Base-by-base conservation (phyloP, 2,329 filamentous ascomycete genomes). In the Monosporascus sp. region DNA sequence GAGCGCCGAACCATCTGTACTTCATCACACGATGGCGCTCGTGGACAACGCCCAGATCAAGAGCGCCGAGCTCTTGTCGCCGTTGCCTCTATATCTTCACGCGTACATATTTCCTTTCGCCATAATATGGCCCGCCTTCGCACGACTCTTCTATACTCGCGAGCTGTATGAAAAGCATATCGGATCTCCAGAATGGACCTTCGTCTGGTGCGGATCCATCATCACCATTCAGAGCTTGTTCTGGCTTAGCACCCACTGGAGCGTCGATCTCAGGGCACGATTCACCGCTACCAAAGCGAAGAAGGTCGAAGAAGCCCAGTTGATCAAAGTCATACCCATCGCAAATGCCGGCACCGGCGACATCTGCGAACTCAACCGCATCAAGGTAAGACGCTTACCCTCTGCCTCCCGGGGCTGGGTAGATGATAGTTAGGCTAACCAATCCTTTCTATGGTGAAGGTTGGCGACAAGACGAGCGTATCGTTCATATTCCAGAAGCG, bases 401-500 rank as follows among this genome's bases (percentile, higher is more conserved):
- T 49, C 48, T 51, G 38, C 48, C 37, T 14, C 54, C 47, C 50
- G n/a, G 46, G 46, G 26, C 20, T 45, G 45, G 3, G 6, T 22
- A 37, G 28, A 35, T 28, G 7, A 2, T 28, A 26, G 37, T 6
- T 28, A 35, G 24, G 48, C 35, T 35, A 26, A 35, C 54, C 54
- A 24, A 53, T n/a, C 22, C 22, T 35, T 41, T 55, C 51, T 40
- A n/a, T 20, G 26, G 24, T 51, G 7, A 55, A 87, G 84, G 78
- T 81, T 57, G 88, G 83, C 58, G 89, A 85, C 63, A 89, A 89
- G 75, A 78, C 82, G 53, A 92, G 86, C 60, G 73, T 87, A 14
- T 97, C 91, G 9, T 99, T 99, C 74, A 78, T 97, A 53, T 99
- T 99, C 76, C 94, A 99, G 76, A 99, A 99, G 78, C 89, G 94